Conservation (phyloP, 371 early-diverging fungal genomes). For the Gilbertella persicaria region DNA sequence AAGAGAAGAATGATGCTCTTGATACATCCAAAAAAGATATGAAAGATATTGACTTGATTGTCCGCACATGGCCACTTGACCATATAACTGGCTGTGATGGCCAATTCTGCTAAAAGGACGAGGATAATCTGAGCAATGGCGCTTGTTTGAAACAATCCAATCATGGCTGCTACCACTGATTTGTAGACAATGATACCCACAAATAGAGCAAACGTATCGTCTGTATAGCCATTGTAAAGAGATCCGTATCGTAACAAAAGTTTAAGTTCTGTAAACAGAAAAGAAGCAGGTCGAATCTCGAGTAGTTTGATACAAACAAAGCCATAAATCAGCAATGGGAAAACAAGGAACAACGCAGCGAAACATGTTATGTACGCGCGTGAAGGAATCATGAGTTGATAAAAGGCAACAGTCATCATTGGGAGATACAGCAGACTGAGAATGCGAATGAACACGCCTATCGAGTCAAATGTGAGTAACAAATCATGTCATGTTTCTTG, state of each 20-base stretch:
- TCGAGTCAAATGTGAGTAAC: not conserved
- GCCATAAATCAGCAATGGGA: constrained; percentile 34
- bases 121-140: constrained; percentile 41
- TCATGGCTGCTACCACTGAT: constrained; percentile 38
- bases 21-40: constrained; percentile 25
- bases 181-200: constrained; percentile 39
- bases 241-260: constrained; percentile 52
- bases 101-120: constrained; percentile 29
- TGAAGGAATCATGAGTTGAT: constrained; percentile 46
- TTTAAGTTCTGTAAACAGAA: constrained; percentile 48
- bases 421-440: constrained; percentile 42
- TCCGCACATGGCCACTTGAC: constrained; percentile 36
- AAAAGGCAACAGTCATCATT: constrained; percentile 33
- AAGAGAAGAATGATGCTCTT: constrained; percentile 27
- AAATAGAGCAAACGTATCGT: constrained; percentile 52
- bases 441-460: constrained; percentile 38
- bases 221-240: constrained; percentile 53
- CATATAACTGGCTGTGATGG: constrained; percentile 12
- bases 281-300: constrained; percentile 39
- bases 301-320: constrained; percentile 36
- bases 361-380: constrained; percentile 29
- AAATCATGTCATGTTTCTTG: not conserved
- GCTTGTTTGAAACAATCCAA: constrained; percentile 38
- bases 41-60: constrained; percentile 29
- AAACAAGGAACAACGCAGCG: constrained; percentile 36